Base-by-base conservation (phyloP, 108 stramenopile genomes). In the Cyclotella cryptica region DNA sequence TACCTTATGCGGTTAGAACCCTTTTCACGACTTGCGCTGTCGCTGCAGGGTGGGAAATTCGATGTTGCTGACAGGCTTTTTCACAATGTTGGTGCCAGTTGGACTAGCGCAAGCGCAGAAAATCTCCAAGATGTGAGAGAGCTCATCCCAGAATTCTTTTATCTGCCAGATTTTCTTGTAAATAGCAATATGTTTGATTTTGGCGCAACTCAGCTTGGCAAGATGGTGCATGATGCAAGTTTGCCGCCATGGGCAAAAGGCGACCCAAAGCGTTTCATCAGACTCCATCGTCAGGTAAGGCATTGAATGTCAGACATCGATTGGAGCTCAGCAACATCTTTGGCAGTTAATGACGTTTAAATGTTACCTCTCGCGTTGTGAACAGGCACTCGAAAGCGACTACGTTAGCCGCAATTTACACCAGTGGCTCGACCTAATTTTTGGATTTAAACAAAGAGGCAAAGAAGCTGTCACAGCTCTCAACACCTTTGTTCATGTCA, bases 21-120 rank as follows among this genome's bases (percentile, higher is more conserved):
- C 0, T 99, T 98, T 77, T 91, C 96, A 0, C 76, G 92, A 21
- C 72, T 98, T 47, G 97, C 97, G n/a, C 59, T 94, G 27, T 84
- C 94, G 12, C 84, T 99, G 41, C 97, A 99, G 85, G 96, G 96
- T 40, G 98, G 98, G 29, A 79, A 85, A 26, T 98, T 98, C 80
- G 99, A 99, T 88, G 93, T 96, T 10, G 93, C 99, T n/a, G 98
- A 99, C 79, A 89, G 99, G 47, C 84, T 98, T 11, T 98, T 99
- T 80, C 91, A 93, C 63, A 95, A 96, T 72, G 84, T 99, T 66
- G 90, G 89, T 41, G 78, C 80, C 58, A 95, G 95, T 69, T 99
- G 92, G 94, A 84, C 66, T 39, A 93, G 89, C 72, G 93, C 95
- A 28, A 90, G 90, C 42, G 51, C 83, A 9, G 95, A 96, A 69